Percentiles rank a stretch among this genome's conserved stretches.
Evolutionary conservation across 179 eudicot genomes (phyloP).

Genomic region (Silene noctiflora): DNA sequence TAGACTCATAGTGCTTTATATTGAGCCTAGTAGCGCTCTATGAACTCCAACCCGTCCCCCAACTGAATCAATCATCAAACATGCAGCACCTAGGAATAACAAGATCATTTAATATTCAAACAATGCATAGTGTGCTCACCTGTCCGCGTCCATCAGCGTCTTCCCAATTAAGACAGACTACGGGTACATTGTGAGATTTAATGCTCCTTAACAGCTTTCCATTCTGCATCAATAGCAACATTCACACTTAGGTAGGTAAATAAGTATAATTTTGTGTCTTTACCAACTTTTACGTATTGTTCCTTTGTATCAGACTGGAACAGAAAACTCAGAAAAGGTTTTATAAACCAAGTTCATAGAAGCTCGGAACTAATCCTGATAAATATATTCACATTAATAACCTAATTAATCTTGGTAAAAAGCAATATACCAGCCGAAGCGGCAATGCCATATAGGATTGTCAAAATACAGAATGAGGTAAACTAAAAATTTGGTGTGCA

Average conservation of each 20-base stretch:
- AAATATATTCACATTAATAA: not conserved
- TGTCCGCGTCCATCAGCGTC: constrained; percentile 52
- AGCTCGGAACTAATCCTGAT: not conserved
- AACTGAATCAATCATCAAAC: not conserved
- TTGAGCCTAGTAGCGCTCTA: too few species aligned
- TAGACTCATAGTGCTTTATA: too few species aligned
- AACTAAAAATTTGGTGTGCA: constrained; percentile 16
- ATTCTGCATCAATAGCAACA: constrained; percentile 50
- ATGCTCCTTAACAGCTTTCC: constrained; percentile 78
- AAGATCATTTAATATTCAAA: constrained; percentile 2
- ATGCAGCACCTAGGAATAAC: not conserved
- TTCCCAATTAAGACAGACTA: constrained; percentile 87
- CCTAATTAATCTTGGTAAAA: not conserved
- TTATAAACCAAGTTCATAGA: not conserved
- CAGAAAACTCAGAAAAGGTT: not conserved
- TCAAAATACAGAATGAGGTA: not conserved
- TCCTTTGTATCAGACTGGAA: not conserved
- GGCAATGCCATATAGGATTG: not conserved
- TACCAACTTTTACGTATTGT: not conserved
- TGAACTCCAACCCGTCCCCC: not conserved
- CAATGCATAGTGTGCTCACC: constrained; percentile 35
- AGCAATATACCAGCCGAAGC: not conserved
- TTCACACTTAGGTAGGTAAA: not conserved
- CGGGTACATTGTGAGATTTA: constrained; percentile 69
- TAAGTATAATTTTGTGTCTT: not conserved